Base-by-base conservation (phyloP, 2,329 filamentous ascomycete genomes). In the Trichoderma koningii region DNA sequence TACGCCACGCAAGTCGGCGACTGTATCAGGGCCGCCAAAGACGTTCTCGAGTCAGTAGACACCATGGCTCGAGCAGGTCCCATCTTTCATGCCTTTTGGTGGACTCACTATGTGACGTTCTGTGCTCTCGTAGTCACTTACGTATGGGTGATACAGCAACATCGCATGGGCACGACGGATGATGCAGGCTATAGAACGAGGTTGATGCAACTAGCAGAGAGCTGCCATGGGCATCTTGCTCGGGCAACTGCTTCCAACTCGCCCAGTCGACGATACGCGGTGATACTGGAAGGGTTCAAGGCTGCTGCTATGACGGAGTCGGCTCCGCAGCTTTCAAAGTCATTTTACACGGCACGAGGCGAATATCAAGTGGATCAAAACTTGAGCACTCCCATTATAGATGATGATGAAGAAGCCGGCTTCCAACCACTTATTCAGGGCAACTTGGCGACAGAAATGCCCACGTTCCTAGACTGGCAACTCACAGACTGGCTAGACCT, bases 101-200 rank as follows among this genome's bases (percentile, higher is more conserved):
- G 81, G 71, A 84, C 80, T 15, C 80, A 83, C 59, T 84, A 84
- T 66, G 80, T 83, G 7, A 78, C 80, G 0, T 85, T 85, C 64
- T 84, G 80, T 66, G 82, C 83, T 0, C 75, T 85, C 2, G 81
- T 81, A 0, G 80, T 85, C 9, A 72, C 83, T 0, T 85, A 85
- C 66, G 79, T 85, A 7, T 83, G 81, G 75, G 75, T 81, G n/a
- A 85, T 86, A 17, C 82, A 83, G 68, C 77, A 71, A 42, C 70
- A 68, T 30, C 69, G 70, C 1, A 34, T 50, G 17, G 48, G 59
- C 19, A 23, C 48, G 7, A 63, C 67, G 14, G 65, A 68, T 0
- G 28, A 50, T 3, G 50, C 62, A 0, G 60, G 21, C 10, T 64
- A 68, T 5, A 53, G 69, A 26, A 30, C 48, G 34, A 52, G 41